phyloP scores from a whole-genome alignment of 257 asterid genomes.

The Thymus quinquecostatus region DNA sequence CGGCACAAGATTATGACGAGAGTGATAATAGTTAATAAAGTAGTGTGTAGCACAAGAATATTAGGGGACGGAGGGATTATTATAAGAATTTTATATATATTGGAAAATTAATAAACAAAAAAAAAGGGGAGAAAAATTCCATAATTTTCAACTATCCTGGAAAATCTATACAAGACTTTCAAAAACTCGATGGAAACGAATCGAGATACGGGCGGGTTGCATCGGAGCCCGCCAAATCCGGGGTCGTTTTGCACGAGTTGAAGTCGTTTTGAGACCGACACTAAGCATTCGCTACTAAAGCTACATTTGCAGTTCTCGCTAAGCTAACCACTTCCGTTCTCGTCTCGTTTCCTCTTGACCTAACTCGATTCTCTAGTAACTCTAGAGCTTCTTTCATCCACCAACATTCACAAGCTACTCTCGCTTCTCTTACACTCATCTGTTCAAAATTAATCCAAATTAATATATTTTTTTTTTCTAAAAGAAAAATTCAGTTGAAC shows the following conservation, averaged over 20 bases:
- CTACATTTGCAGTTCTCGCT: constrained; percentile 33
- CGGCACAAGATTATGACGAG: no score
- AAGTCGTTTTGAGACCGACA: constrained; percentile 4
- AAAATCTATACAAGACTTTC: constrained; percentile 35
- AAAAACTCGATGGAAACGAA: constrained; percentile 21
- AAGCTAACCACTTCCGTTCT: constrained; percentile 23
- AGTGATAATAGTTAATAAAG: no score
- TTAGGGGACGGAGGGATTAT: no score
- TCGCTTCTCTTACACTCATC: constrained; percentile 57
- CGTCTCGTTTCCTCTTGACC: constrained; percentile 13
- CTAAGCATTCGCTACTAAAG: constrained; percentile 35
- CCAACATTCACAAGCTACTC: constrained; percentile 46
- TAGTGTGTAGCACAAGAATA: no score
- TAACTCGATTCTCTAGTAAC: constrained; percentile 41
- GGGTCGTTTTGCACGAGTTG: constrained; percentile 28
- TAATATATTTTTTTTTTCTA: not conserved
- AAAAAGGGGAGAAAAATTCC: not conserved
- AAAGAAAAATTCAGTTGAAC: not conserved
- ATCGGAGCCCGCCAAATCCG: constrained; percentile 10
- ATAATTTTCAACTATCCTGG: no score
- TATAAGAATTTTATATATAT: no score
- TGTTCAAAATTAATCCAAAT: constrained; percentile 19
- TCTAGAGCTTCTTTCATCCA: constrained; percentile 69
- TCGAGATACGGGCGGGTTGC: constrained; percentile 18
- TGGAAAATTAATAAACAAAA: no score